These are phyloP conservation scores for Sporothrix globosa DNA, from an alignment of 2,329 filamentous ascomycete genomes.

Conservation along the genomic window DNA sequence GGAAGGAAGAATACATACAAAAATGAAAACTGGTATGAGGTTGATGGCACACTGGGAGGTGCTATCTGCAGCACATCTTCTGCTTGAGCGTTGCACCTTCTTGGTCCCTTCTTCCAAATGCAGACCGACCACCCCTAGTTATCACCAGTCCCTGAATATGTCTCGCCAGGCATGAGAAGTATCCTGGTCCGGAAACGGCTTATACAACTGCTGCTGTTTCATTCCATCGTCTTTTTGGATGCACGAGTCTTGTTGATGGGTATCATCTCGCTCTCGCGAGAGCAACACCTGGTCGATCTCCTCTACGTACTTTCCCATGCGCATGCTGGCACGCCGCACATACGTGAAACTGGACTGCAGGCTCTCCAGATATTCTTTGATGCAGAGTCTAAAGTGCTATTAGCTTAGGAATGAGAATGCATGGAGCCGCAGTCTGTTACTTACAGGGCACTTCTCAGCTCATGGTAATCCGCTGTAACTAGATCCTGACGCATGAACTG, in stretches of 20 bases:
- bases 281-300: constrained; percentile 24
- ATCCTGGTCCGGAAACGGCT: not conserved
- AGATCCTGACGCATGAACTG: constrained; percentile 23
- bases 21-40: constrained; percentile 9
- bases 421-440: not conserved
- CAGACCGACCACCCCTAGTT: not conserved
- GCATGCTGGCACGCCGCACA: constrained; percentile 23
- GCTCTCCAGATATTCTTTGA: constrained; percentile 30
- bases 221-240: not conserved
- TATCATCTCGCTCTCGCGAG: not conserved
- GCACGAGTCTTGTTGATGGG: not conserved
- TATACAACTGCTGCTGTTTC: not conserved
- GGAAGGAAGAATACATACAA: constrained; percentile 13
- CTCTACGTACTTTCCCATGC: constrained; percentile 26
- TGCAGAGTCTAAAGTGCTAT: constrained; percentile 22
- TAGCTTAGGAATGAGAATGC: not conserved
- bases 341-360: constrained; percentile 28
- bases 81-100: not conserved
- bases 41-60: not conserved
- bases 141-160: constrained; percentile 19
- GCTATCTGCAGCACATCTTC: not conserved
- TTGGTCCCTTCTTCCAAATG: not conserved
- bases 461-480: not conserved
- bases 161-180: constrained; percentile 10
- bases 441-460: constrained; percentile 25